Evolutionary conservation across 129 eudicot species (phyloP), one percentile per base, ranked within the genome.

Genomic region (Helianthus tuberosus): DNA sequence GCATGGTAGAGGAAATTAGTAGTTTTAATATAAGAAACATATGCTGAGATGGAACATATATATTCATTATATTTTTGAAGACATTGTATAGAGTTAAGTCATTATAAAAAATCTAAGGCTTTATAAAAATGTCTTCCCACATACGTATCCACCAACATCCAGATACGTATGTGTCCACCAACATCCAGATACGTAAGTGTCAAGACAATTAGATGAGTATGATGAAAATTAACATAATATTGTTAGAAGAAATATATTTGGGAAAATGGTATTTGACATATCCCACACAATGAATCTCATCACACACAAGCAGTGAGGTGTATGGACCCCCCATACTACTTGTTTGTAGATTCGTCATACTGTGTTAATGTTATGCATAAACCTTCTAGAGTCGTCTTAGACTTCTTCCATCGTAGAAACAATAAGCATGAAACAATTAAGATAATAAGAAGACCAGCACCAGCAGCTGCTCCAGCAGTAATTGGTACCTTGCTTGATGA

Each of bases 401-500:
- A 36, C 73, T 85, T 83, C 76, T 83, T 83, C 55, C 63, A 53
- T 17, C 48, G 52, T 27, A 46, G 81, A 48, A 76, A 38, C 49
- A 76, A 44, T 13, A 81, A 64, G 55, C 17, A 75, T 14, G 12
- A 69, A 69, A 71, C 57, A 25, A 75, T 55, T 38, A 75, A 15
- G 55, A 75, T n/a, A 13, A 53, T 23, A 13, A 81, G 53, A 63
- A 81, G 55, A 12, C 62, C 73, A 25, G 23, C 73, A 69, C 94
- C 94, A 41, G 74, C 87, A 8, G 78, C 81, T 0, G 89, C 89
- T 38, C 94, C 89, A 59, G 84, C 84, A 35, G 85, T 79, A 36
- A 82, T 73, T 15, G 73, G 61, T 52, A 58, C 86, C 60, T 80
- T 85, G 79, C 83, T 86, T 75, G 96, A 87, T 75, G 96, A 87